phyloP scores from a whole-genome alignment of 169 alveolate species.

The Plasmodium cynomolgi region DNA sequence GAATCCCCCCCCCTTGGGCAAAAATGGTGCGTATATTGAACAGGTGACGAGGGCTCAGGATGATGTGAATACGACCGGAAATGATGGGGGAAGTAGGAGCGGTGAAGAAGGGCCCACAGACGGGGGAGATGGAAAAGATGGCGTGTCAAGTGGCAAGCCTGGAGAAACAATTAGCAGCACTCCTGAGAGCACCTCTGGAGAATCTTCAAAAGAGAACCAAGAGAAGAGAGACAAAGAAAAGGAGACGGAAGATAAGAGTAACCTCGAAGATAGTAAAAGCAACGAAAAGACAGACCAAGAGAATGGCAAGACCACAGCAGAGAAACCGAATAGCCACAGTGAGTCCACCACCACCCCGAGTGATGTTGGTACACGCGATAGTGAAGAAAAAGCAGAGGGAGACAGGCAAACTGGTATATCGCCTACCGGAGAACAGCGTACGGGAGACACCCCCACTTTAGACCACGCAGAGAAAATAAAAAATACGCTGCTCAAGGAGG shows the following conservation, averaged over 20 bases:
- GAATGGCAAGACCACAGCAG: too few species aligned
- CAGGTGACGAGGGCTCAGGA: neutral
- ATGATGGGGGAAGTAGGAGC: neutral
- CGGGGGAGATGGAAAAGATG: neutral
- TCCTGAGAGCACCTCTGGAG: too few species aligned
- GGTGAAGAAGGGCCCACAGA: neutral
- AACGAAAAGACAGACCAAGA: too few species aligned
- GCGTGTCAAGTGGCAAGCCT: neutral
- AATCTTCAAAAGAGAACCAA: too few species aligned
- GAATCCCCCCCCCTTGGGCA: neutral
- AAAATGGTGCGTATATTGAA: neutral
- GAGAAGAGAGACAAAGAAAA: too few species aligned
- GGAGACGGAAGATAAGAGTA: too few species aligned
- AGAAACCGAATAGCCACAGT: too few species aligned
- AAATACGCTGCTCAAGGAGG: conserved; percentile 13
- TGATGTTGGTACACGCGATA: neutral
- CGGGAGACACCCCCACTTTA: neutral
- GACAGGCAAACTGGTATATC: neutral
- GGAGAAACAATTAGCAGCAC: neutral
- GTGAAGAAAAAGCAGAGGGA: neutral
- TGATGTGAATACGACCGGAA: neutral
- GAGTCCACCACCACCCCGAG: too few species aligned
- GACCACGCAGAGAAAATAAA: conserved; percentile 9
- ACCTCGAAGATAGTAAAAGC: too few species aligned
- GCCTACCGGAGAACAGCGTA: neutral